A percentile compares a stretch with the other conserved stretches of the same genome.
These are phyloP conservation scores for Geotrichum carabidarum DNA, from an alignment of 1,139 yeast genomes.

Conservation along the genomic window DNA sequence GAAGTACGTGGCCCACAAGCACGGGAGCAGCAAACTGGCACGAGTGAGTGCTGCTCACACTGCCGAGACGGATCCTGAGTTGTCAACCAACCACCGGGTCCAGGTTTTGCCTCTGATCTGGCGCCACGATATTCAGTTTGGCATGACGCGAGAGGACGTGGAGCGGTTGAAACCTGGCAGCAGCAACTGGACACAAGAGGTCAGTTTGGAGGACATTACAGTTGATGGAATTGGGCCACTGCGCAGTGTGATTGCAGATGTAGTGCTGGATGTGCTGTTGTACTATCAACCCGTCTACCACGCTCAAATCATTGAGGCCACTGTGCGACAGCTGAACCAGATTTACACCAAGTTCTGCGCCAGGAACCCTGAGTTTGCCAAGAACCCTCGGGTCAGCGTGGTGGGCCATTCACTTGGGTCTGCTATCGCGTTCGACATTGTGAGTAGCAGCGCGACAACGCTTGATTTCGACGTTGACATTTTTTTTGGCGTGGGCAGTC, in stretches of 20 bases:
- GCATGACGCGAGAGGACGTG: slow-evolving; percentile 22
- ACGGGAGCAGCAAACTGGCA: slow-evolving; percentile 7
- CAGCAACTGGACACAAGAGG: slow-evolving; percentile 39
- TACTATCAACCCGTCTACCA: slow-evolving; percentile 70
- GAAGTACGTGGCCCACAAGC: slow-evolving; percentile 2
- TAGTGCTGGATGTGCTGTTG: slow-evolving; percentile 72
- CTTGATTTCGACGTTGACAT: slow-evolving; percentile 66
- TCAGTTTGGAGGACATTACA: slow-evolving; percentile 62
- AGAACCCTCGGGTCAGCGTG: slow-evolving; percentile 66
- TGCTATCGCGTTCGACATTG: slow-evolving; percentile 68
- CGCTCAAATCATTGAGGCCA: slow-evolving; percentile 55
- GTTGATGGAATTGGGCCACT: slow-evolving; percentile 73
- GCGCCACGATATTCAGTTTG: slow-evolving; percentile 32
- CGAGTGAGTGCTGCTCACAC: not conserved
- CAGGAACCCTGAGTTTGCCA: slow-evolving; percentile 57
- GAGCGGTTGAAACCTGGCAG: slow-evolving; percentile 22
- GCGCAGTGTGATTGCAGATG: slow-evolving; percentile 75
- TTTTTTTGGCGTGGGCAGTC: slow-evolving; percentile 78
- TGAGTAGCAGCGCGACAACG: slow-evolving; percentile 45
- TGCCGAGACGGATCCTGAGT: not conserved
- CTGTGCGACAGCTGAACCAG: slow-evolving; percentile 55
- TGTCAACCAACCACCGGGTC: slow-evolving; percentile 45
- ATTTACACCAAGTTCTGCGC: slow-evolving; percentile 54
- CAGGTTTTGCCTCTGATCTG: slow-evolving; percentile 48
- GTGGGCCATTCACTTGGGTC: slow-evolving; percentile 90